Evolutionary conservation across 1,284 basidiomycete species (phyloP), one percentile per base, ranked within the genome.

Genomic region (Heliocybe sulcata): DNA sequence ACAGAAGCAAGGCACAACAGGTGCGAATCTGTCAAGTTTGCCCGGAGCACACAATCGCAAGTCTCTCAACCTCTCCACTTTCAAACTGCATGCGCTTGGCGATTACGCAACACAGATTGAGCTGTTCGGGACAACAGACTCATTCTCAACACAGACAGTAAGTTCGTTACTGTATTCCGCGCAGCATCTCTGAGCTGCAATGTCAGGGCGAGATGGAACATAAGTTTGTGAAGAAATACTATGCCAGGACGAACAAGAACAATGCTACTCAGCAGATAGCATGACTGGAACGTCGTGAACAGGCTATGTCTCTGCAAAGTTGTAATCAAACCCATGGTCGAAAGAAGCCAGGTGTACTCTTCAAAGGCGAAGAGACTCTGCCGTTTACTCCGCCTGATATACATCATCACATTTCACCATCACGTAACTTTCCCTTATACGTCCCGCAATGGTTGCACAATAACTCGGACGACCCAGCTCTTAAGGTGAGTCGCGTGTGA

Each of bases 101-200:
- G 55, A 66, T 45, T 63, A 61, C 45, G 48, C 55, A 0, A 11
- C 3, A 1, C 31, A 38, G 4, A 62, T 67, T 19, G n/a, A 42
- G 19, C 4, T 51, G 11, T 61, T 52, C 26, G 65, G 65, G 0
- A 61, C 64, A 4, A 61, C 61, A 0, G 64, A 67, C 27, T 59
- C 57, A 2, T 68, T 65, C 55, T 60, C 60, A 1, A 67, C 68
- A 0, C 61, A 67, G 35, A 56, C 55, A 2, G 69, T 70, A 54
- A 29, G 66, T 61, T 35, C 14, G 23, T 42, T 50, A 45, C 29
- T 35, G 25, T 50, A 47, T 45, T 6, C 33, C 23, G 20, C 8
- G 29, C 29, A 31, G 4, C 12, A n/a, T 55, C 9, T 29, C 20
- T 26, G 29, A 20, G n/a, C 38, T 23, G 2, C 14, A 4, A 35